Conservation (phyloP, 805 yeast genomes). For the Vanderwaltozyma verrucispora region DNA sequence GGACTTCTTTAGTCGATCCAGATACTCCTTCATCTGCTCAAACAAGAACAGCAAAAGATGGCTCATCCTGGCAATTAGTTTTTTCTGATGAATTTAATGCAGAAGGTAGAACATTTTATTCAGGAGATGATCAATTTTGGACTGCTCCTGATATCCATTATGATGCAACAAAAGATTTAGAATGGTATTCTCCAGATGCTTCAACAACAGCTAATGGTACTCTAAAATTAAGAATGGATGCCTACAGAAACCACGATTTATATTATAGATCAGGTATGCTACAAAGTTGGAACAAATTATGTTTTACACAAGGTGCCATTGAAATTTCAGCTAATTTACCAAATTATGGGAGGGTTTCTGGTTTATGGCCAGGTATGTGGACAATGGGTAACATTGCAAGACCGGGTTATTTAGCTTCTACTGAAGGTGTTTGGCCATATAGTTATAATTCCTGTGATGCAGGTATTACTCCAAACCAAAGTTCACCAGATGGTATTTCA, state of each 20-base stretch:
- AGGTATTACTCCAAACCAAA: conserved; percentile 91
- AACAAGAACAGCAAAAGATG: conserved; percentile 45
- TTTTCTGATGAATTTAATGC: conserved; percentile 87
- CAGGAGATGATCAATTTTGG: conserved; percentile 89
- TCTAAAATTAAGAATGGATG: conserved; percentile 61
- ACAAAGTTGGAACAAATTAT: conserved; percentile 85
- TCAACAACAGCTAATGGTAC: conserved; percentile 68
- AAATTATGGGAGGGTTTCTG: conserved; percentile 64
- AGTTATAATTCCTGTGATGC: conserved; percentile 81
- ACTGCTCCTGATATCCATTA: conserved; percentile 75
- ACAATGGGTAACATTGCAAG: conserved; percentile 87
- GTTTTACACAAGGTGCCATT: conserved; percentile 75
- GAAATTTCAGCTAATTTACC: conserved; percentile 75
- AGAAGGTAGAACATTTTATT: conserved; percentile 84
- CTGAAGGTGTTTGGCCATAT: conserved; percentile 96
- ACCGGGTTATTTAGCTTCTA: conserved; percentile 78
- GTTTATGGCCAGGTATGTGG: conserved; percentile 97
- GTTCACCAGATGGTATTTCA: conserved; percentile 80
- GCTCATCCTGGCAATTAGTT: conserved; percentile 63
- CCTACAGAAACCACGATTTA: conserved; percentile 66
- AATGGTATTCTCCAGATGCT: conserved; percentile 95
- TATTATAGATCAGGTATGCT: conserved; percentile 86
- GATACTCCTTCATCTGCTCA: conserved; percentile 46
- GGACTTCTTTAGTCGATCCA: conserved; percentile 46
- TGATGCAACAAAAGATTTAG: conserved; percentile 80